Evolutionary conservation across 208 protist genomes (phyloP).

Genomic region (Acanthamoeba rhysodes): DNA sequence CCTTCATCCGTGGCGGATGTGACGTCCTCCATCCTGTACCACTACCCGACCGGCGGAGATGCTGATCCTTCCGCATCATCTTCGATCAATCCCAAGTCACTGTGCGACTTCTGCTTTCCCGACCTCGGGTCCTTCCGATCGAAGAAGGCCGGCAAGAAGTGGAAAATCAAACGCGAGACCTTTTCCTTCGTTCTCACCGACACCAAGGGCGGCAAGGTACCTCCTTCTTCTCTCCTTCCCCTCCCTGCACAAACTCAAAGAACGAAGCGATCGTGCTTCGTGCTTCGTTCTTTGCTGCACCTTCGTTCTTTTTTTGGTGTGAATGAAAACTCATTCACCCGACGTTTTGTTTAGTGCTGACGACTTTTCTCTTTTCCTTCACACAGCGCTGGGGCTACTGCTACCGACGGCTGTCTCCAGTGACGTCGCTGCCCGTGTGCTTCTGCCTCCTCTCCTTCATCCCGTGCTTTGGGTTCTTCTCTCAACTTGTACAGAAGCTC

Average conservation of each 20-base stretch:
- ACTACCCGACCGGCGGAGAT: neutral
- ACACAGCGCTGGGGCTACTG: conserved; percentile 42
- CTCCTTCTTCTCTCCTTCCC: neutral
- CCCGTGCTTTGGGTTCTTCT: conserved; percentile 58
- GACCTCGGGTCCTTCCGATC: neutral
- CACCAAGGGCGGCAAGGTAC: conserved; percentile 76
- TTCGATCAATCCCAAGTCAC: neutral
- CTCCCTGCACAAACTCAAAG: neutral
- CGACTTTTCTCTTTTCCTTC: neutral
- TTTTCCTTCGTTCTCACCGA: conserved; percentile 83
- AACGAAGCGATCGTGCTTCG: neutral
- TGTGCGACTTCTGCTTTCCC: conserved; percentile 64
- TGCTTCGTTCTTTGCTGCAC: neutral
- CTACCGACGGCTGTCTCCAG: neutral
- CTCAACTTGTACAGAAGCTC: conserved; percentile 19
- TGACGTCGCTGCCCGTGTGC: conserved; percentile 6
- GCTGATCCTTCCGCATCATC: neutral
- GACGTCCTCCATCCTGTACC: conserved; percentile 12
- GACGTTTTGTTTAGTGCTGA: no score
- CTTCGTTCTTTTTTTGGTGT: neutral
- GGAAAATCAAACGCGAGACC: conserved; percentile 70
- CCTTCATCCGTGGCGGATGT: neutral
- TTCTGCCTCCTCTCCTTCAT: conserved; percentile 79
- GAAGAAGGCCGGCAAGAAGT: neutral
- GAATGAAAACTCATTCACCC: neutral